phyloP scores from a whole-genome alignment of 2,329 filamentous ascomycete species.

The Colletotrichum sp. region DNA sequence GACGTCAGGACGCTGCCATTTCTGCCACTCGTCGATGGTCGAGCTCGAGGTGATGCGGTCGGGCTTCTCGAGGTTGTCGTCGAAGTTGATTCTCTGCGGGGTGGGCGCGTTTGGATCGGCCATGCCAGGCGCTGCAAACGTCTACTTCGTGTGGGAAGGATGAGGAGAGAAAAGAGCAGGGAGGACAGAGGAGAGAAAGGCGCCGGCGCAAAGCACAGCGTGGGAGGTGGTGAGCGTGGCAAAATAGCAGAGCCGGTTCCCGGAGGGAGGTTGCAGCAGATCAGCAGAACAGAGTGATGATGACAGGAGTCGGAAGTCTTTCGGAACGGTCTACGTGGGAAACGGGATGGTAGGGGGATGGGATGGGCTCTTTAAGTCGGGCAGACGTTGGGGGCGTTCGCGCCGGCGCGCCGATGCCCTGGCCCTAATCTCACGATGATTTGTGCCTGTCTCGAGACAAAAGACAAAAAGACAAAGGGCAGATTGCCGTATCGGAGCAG shows the following conservation, averaged over 20 bases:
- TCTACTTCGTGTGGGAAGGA: neutral
- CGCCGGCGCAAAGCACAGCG: conserved; percentile 9
- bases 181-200: neutral
- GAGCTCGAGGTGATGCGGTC: conserved; percentile 4
- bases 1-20: conserved; percentile 3
- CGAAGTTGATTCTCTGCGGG: conserved; percentile 8
- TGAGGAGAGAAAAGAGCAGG: neutral
- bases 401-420: neutral
- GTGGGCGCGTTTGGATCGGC: neutral
- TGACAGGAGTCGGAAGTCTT: neutral
- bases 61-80: conserved; percentile 11
- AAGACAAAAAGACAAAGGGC: neutral
- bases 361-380: neutral
- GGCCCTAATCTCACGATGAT: conserved; percentile 18
- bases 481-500: neutral
- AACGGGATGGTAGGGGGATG: neutral
- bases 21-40: conserved; percentile 5
- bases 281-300: neutral
- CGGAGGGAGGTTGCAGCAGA: neutral
- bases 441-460: neutral
- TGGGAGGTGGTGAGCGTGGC: neutral
- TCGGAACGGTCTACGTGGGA: neutral
- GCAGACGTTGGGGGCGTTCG: neutral
- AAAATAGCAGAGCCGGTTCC: neutral
- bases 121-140: neutral